phyloP scores from a whole-genome alignment of 768 basidiomycete genomes.

The Lactarius indigo region DNA sequence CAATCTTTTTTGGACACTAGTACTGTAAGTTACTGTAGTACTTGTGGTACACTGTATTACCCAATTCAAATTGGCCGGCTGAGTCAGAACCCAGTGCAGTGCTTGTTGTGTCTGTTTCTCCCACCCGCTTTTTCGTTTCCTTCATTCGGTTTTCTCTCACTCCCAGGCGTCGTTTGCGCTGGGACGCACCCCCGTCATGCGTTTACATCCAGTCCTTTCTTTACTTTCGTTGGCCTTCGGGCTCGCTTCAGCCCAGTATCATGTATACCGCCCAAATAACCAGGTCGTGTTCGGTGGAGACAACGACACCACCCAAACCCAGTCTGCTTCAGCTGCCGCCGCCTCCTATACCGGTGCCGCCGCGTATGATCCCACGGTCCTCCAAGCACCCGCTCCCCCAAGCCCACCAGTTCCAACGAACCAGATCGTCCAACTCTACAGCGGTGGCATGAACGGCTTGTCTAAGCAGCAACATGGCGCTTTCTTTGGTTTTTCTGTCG shows the following conservation, averaged over 20 bases:
- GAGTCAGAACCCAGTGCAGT: neutral
- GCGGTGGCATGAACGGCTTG: slow-evolving; percentile 33
- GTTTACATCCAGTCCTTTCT: slow-evolving; percentile 10
- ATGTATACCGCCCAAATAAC: slow-evolving; percentile 21
- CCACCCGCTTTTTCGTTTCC: neutral
- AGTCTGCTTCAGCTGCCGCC: slow-evolving; percentile 34
- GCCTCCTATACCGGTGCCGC: slow-evolving; percentile 45
- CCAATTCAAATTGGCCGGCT: neutral
- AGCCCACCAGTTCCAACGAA: slow-evolving; percentile 40
- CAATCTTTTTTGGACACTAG: too few species aligned
- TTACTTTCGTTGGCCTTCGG: slow-evolving; percentile 1
- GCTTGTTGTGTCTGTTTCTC: neutral
- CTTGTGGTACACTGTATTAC: neutral
- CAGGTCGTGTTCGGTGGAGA: slow-evolving; percentile 26
- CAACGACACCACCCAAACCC: neutral
- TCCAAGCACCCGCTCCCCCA: slow-evolving; percentile 50
- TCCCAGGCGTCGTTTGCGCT: neutral
- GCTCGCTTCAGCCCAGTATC: slow-evolving; percentile 19
- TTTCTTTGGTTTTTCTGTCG: slow-evolving; percentile 73
- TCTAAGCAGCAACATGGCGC: slow-evolving; percentile 47
- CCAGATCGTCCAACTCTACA: slow-evolving; percentile 43
- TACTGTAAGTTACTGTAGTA: too few species aligned
- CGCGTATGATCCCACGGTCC: slow-evolving; percentile 50
- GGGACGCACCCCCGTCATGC: slow-evolving; percentile 4
- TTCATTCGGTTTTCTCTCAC: neutral